phyloP scores from a whole-genome alignment of 1,139 yeast genomes.

The Protomyces arabidopsidicola region DNA sequence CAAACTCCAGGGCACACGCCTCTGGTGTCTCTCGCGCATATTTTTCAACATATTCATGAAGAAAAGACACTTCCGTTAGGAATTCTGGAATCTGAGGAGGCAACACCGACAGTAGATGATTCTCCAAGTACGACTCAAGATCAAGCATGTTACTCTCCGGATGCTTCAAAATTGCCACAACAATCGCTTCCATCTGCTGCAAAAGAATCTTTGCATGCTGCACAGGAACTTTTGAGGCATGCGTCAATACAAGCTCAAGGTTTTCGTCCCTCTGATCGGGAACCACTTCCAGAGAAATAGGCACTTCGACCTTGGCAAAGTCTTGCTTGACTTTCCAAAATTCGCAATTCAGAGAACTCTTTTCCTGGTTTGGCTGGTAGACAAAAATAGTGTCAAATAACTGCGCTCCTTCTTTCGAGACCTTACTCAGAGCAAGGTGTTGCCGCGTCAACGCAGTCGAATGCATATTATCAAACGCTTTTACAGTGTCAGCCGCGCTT shows the following conservation, averaged over 20 bases:
- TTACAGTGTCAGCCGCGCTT: slow-evolving; percentile 21
- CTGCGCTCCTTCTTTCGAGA: slow-evolving; percentile 1
- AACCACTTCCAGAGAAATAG: slow-evolving; percentile 21
- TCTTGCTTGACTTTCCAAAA: slow-evolving; percentile 7
- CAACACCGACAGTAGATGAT: slow-evolving; percentile 14
- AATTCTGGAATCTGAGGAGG: slow-evolving; percentile 16
- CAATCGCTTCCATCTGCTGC: slow-evolving; percentile 29
- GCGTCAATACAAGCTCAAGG: slow-evolving; percentile 7
- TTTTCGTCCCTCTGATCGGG: neutral
- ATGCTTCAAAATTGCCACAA: slow-evolving; percentile 23
- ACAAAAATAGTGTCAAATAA: slow-evolving; percentile 33
- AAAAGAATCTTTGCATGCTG: slow-evolving; percentile 31
- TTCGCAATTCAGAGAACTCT: neutral
- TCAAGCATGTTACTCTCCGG: slow-evolving; percentile 10
- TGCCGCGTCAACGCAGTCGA: slow-evolving; percentile 26
- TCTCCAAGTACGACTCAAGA: slow-evolving; percentile 25
- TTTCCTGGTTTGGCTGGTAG: slow-evolving; percentile 26
- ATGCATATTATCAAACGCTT: slow-evolving; percentile 6
- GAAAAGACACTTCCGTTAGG: slow-evolving; percentile 6
- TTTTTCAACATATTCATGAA: slow-evolving; percentile 33
- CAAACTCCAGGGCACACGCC: slow-evolving; percentile 33
- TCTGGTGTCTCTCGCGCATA: slow-evolving; percentile 30
- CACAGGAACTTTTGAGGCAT: slow-evolving; percentile 24
- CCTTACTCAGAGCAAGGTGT: slow-evolving; percentile 29
- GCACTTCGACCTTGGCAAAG: slow-evolving; percentile 12